These are phyloP conservation scores for Picea mariana DNA, from an alignment of 83 land plant genomes.

Conservation along the genomic window DNA sequence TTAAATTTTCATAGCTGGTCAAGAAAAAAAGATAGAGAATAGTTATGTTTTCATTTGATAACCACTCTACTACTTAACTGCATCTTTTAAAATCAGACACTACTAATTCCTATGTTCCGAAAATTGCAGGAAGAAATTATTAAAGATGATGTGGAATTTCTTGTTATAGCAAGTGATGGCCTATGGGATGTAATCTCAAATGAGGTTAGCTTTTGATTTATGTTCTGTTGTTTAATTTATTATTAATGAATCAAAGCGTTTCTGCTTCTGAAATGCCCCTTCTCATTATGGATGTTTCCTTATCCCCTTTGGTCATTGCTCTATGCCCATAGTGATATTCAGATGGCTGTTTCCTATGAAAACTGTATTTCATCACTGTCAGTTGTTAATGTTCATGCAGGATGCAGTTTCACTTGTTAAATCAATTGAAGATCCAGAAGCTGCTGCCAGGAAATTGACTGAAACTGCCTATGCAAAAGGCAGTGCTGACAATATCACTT, in stretches of 20 bases:
- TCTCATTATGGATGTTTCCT: not conserved
- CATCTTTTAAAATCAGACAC: not conserved
- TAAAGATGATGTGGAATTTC: slow-evolving; percentile 50
- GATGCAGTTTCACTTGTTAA: slow-evolving; percentile 63
- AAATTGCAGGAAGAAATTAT: slow-evolving; percentile 57
- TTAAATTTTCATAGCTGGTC: not conserved
- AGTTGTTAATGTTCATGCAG: slow-evolving; percentile 22
- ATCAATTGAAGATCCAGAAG: slow-evolving; percentile 50
- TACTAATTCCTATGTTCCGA: not conserved
- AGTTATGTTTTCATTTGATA: not conserved
- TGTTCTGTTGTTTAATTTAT: not conserved
- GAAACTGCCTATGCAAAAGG: slow-evolving; percentile 59
- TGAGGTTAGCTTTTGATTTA: slow-evolving; percentile 31
- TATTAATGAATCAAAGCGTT: not conserved
- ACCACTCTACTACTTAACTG: not conserved
- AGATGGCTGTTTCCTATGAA: no score
- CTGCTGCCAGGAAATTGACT: slow-evolving; percentile 54
- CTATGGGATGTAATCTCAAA: slow-evolving; percentile 80
- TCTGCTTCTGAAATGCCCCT: not conserved
- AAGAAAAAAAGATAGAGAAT: not conserved
- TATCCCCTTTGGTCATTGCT: no score
- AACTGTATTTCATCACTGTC: no score
- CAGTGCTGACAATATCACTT: slow-evolving; percentile 74
- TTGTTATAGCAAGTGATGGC: slow-evolving; percentile 81
- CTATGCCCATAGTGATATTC: no score